Evolutionary conservation across 768 basidiomycete species (phyloP).

Genomic region (Auriscalpium orientale): DNA sequence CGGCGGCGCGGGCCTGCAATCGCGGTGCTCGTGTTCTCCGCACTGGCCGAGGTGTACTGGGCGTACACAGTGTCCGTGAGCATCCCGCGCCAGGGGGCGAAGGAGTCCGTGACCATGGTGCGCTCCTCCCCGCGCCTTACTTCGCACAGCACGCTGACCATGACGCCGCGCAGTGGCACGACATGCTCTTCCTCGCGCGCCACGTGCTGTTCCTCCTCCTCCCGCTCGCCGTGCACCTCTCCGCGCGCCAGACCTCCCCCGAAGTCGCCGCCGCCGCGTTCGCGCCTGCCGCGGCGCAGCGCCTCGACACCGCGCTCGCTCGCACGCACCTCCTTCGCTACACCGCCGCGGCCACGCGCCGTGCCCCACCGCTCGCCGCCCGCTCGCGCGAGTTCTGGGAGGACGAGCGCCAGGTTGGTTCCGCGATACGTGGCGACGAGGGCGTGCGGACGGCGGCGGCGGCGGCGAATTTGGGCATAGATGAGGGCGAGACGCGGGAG

Average conservation of each 20-base stretch:
- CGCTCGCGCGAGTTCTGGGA: conserved; percentile 7
- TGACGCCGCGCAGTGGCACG: conserved; percentile 10
- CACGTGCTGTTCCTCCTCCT: conserved; percentile 12
- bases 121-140: background rate
- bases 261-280: background rate
- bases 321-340: conserved; percentile 6
- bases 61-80: conserved; percentile 2
- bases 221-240: conserved; percentile 5
- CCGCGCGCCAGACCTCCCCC: background rate
- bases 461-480: background rate
- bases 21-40: conserved; percentile 2
- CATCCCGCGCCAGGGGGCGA: background rate
- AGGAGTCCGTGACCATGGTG: conserved; percentile 7
- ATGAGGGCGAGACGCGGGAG: background rate
- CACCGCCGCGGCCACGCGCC: background rate
- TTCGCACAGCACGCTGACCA: background rate
- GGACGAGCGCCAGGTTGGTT: conserved; percentile 2
- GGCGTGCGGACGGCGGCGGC: conserved; percentile 10
- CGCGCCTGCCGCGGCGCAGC: background rate
- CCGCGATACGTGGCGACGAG: conserved; percentile 3
- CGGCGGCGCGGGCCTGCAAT: background rate
- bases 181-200: conserved; percentile 9
- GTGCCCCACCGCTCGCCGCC: conserved; percentile 5
- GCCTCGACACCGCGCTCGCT: conserved; percentile 3
- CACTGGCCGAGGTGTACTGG: conserved; percentile 8